Base-by-base conservation (phyloP, 1,139 yeast genomes). In the Diutina ranongensis region DNA sequence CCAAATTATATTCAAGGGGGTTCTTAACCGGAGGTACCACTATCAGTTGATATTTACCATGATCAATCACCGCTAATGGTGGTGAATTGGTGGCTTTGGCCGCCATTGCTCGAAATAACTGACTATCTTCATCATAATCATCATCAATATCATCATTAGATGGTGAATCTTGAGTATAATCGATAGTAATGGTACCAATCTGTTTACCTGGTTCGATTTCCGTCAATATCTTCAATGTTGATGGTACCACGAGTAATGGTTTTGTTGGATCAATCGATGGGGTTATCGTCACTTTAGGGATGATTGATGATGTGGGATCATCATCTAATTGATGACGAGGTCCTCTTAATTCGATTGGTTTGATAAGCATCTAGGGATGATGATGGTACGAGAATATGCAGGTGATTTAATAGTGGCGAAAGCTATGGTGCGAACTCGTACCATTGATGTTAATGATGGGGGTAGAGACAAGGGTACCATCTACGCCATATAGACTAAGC, bases 251-350 rank as follows among this genome's bases (percentile, higher is more conserved):
- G 4, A 41, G 21, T 13, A 41, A 15, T 8, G 36, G 28, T n/a
- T 21, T 41, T 8, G 36, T 20, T 7, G 12, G 19, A 7, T 5
- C n/a, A 21, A 4, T 4, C 12, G 20, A 2, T n/a, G 20, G 4
- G n/a, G 21, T 10, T n/a, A 31, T 3, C 31, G 25, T 25, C 18
- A 41, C 44, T 2, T 10, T 9, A 7, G 35, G 35, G n/a, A 10
- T 22, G 9, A 18, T 10, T 7, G 34, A 9, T 5, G 34, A 7
- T 7, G 20, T 12, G 9, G 28, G 19, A 10, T 20, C 36, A 12
- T 41, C 44, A 15, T 41, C 44, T 3, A 41, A 15, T 10, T 28
- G 19, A 27, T 41, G 44, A 12, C 44, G 44, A 21, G 44, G 31
- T 10, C 21, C 42, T 5, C 31, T 27, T 12, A 16, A 32, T 12